A percentile compares a stretch with the other conserved stretches of the same genome.
phyloP scores from a whole-genome alignment of 2,329 filamentous ascomycete genomes.

The Pyrenochaeta sp. region DNA sequence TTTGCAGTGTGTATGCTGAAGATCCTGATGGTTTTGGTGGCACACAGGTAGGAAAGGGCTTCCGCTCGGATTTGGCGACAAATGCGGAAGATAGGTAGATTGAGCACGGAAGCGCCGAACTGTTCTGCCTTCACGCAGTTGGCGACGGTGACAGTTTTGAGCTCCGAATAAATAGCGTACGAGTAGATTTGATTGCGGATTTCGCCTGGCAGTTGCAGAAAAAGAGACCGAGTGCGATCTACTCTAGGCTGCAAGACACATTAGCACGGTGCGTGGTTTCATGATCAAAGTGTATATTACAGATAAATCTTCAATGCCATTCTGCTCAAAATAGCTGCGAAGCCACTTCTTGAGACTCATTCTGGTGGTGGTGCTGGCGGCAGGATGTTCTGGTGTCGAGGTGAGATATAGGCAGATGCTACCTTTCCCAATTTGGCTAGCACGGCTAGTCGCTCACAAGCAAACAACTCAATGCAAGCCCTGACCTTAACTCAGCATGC shows the following conservation, averaged over 20 bases:
- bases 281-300: not conserved
- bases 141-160: slow-evolving; percentile 6
- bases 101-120: slow-evolving; percentile 15
- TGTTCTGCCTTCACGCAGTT: slow-evolving; percentile 8
- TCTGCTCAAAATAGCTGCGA: not conserved
- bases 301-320: not conserved
- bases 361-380: not conserved
- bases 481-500: not conserved
- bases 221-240: not conserved
- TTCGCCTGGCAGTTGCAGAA: slow-evolving; percentile 33
- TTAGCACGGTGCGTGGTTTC: not conserved
- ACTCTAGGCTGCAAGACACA: not conserved
- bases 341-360: not conserved
- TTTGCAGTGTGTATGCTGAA: slow-evolving; percentile 7
- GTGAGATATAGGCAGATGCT: not conserved
- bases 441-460: not conserved
- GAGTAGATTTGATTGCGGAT: slow-evolving; percentile 33
- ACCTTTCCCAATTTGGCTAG: slow-evolving; percentile 3
- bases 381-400: not conserved
- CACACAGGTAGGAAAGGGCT: slow-evolving; percentile 26
- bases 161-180: slow-evolving; percentile 15
- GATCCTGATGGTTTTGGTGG: slow-evolving; percentile 19
- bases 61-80: slow-evolving; percentile 31
- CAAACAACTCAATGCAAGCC: not conserved
- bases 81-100: slow-evolving; percentile 26